Base-by-base conservation (phyloP, 169 alveolate species). In the Cryptosporidium felis region DNA sequence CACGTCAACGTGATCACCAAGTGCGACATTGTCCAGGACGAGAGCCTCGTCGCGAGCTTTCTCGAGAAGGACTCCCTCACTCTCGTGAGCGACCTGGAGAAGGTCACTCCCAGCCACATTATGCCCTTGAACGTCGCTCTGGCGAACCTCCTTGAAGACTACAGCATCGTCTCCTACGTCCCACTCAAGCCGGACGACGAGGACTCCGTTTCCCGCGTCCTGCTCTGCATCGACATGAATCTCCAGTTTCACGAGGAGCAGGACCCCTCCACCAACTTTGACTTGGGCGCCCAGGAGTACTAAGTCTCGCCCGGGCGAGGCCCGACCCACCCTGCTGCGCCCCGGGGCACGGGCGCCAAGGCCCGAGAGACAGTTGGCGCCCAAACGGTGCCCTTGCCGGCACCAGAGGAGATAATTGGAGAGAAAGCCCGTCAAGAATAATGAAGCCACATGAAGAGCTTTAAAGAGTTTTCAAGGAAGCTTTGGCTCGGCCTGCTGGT, bases 1-100 rank as follows among this genome's bases (percentile, higher is more conserved):
- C 99, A 96, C 89, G 61, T 97, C 40, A 97, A 96, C 51, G 92
- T 97, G 28, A 91, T 97, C 62, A 96, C 99, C 34, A 97, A 97
- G 92, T 96, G 99, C 74, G 99, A 97, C 82, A 81, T 94, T 80
- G 92, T 95, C 30, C 58, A 67, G n/a, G 95, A 93, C 62, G 94
- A 92, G 80, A 40, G 44, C 9, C 59, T 80, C 4, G 51, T 81
- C 10, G 44, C 26, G 14, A 41, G 59, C 30, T 44, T 62, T 38
- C 56, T 62, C 21, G 80, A 62, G n/a, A 62, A 67, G 45, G 90
- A 62, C 34, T 45, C 85, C 9, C 41, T 63, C 21, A 47, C 62
- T 5, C 51, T 56, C 5, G 80, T 65, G 38, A 51, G 38, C 1
- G 85, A 74, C 56, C 59, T 74, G 32, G 74, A 74, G 30, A 74